Conservation (phyloP, 371 early-diverging fungal genomes). For the Lichtheimia ramosa region DNA sequence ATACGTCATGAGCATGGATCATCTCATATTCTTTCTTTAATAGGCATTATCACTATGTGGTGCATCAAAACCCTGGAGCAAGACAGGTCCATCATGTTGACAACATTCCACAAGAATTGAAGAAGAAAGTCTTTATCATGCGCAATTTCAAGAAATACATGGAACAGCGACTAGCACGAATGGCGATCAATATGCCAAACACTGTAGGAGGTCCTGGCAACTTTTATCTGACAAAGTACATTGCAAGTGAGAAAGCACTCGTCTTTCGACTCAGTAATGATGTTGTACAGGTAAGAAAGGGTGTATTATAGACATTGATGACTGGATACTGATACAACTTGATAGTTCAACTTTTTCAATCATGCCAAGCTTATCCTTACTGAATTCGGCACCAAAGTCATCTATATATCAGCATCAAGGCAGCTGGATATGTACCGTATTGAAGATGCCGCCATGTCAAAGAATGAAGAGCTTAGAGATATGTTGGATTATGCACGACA, state of each 20-base stretch:
- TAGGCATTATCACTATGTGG: constrained; percentile 9
- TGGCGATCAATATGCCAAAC: constrained; percentile 26
- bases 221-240: constrained; percentile 67
- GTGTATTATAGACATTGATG: neutral
- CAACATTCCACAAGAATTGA: constrained; percentile 52
- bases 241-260: constrained; percentile 64
- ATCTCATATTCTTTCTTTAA: no score
- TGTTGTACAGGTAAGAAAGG: constrained; percentile 66
- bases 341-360: constrained; percentile 72
- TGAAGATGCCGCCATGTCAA: constrained; percentile 10
- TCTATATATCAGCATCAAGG: constrained; percentile 40
- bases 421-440: constrained; percentile 10
- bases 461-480: neutral
- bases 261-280: constrained; percentile 73
- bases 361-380: constrained; percentile 73
- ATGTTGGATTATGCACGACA: constrained; percentile 3
- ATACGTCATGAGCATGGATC: neutral
- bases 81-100: constrained; percentile 19
- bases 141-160: constrained; percentile 67
- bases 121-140: constrained; percentile 71
- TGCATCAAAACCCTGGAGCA: neutral
- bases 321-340: neutral
- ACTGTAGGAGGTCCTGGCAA: constrained; percentile 19
- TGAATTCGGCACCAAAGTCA: constrained; percentile 48
- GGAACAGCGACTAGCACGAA: constrained; percentile 51